phyloP scores from a whole-genome alignment of 805 yeast genomes.

The Candida taoyuanica region DNA sequence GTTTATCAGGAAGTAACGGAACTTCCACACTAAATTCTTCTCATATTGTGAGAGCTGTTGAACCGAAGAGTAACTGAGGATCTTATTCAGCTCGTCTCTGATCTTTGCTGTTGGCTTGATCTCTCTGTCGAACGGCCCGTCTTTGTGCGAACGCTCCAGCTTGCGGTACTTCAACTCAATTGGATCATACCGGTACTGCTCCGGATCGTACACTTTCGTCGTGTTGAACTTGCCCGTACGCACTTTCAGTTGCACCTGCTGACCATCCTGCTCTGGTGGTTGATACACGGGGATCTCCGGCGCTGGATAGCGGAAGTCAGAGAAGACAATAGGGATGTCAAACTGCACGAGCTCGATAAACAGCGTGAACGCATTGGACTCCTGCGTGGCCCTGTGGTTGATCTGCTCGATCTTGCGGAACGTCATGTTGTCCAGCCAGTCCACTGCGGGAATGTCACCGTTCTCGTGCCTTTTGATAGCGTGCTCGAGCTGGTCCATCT shows the following conservation, averaged over 20 bases:
- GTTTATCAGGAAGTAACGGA: conserved; percentile 72
- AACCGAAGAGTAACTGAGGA: conserved; percentile 77
- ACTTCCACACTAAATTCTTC: conserved; percentile 86
- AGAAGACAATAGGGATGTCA: conserved; percentile 67
- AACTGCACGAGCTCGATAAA: conserved; percentile 58
- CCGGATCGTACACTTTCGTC: conserved; percentile 59
- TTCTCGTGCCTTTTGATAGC: conserved; percentile 58
- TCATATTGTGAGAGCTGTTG: conserved; percentile 77
- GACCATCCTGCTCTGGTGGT: conserved; percentile 38
- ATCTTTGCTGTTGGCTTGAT: conserved; percentile 83
- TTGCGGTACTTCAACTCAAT: conserved; percentile 84
- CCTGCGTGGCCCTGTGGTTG: conserved; percentile 21
- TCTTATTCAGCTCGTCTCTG: conserved; percentile 65
- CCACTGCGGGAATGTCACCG: conserved; percentile 55
- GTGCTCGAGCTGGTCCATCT: conserved; percentile 46
- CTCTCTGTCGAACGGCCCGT: conserved; percentile 73
- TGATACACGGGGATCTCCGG: conserved; percentile 34
- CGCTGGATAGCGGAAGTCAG: conserved; percentile 46
- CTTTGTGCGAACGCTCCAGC: conserved; percentile 77
- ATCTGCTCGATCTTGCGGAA: conserved; percentile 42
- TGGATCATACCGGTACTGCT: conserved; percentile 66
- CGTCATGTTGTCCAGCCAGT: conserved; percentile 74
- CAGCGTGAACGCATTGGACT: conserved; percentile 33
- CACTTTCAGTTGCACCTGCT: conserved; percentile 25
- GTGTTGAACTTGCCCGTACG: conserved; percentile 32